Base-by-base conservation (phyloP, 805 yeast genomes). In the Candida tibetensis region DNA sequence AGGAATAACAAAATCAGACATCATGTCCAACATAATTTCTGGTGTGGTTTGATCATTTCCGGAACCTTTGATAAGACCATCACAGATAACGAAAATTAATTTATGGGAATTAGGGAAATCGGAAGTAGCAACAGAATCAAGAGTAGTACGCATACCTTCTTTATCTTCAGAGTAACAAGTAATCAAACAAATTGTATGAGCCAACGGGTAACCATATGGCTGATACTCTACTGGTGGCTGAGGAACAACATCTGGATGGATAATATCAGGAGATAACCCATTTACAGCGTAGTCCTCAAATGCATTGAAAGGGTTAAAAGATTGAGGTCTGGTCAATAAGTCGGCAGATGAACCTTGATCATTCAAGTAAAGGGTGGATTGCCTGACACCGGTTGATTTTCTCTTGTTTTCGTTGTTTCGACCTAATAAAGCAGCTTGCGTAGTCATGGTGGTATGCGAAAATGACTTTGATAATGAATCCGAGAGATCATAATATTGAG, bases 61-160 rank as follows among this genome's bases (percentile, higher is more conserved):
- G 15, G 95, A 81, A 48, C 99, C 99, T 53, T 91, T 90, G 50
- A 93, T 82, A 25, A 91, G 49, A 49, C 99, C 99, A 66, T 93
- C 99, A 71, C 98, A 91, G 10, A 91, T 75, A 28, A 90, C 79
- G 37, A 89, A 66, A 28, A 93, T 71, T 45, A 93, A 67, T 59
- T 91, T 93, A 62, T 93, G 98, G 3, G 96, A 86, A 59, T 89
- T 90, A 39, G 98, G 97, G 60, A 85, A 93, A 47, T 88, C 95
- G 1, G 97, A 88, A 1, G 96, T 87, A n/a, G 95, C 86, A 36
- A 93, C 58, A 2, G 98, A 91, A 60, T 93, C 98, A 46, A 91
- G 61, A 0, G 98, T 89, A 1, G 91, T 79, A 52, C 98, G 74
- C 41, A 93, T 62, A 45, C 95, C 96, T 9, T 72, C 83, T 49